Evolutionary conservation across 306 rosid genomes (phyloP), one percentile per base, ranked within the genome.

Genomic region (Pyrus bretschneideri): DNA sequence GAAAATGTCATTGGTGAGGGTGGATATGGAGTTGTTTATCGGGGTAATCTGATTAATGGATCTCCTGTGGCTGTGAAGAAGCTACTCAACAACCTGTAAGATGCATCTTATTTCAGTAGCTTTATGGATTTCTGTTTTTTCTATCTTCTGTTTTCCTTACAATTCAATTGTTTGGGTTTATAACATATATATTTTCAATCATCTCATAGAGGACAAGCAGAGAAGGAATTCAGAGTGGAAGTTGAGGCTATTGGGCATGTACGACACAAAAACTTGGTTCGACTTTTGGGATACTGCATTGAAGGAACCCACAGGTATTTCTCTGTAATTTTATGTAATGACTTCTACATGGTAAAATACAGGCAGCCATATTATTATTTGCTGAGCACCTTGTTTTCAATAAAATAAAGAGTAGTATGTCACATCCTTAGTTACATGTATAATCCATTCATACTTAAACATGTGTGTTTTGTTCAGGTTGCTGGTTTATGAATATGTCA

Each of bases 181-280:
- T 45, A 44, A 60, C 70, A 19, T 61, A 45, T 69, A 49, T 40
- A 25, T 72, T 79, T 83, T 76, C 66, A 54, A 57, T 46, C 72
- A 25, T 81, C 77, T 72, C 82, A 80, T 81, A 94, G 97, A 57
- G 97, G 98, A 80, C 97, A 93, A 85, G 98, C 98, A 23, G 97
- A 93, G 82, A 90, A 89, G 84, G 97, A 94, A 84, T 94, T 94
- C 73, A 87, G 91, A 74, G 98, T 91, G 86, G 98, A 91, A 90
- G 98, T 90, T 73, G 98, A 91, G 83, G 98, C 98, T 49, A 90
- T 94, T 76, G 97, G 98, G 73, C 98, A 94, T 80, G 96, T 94
- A 68, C 78, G 98, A 52, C 98, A 93, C 80, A 93, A 93, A 88
- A 90, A 93, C 76, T 84, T 93, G 85, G 97, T 91, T 83, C 88